Evolutionary conservation across 2,329 filamentous ascomycete genomes (phyloP).

Genomic region (Bipolaris sorokiniana): DNA sequence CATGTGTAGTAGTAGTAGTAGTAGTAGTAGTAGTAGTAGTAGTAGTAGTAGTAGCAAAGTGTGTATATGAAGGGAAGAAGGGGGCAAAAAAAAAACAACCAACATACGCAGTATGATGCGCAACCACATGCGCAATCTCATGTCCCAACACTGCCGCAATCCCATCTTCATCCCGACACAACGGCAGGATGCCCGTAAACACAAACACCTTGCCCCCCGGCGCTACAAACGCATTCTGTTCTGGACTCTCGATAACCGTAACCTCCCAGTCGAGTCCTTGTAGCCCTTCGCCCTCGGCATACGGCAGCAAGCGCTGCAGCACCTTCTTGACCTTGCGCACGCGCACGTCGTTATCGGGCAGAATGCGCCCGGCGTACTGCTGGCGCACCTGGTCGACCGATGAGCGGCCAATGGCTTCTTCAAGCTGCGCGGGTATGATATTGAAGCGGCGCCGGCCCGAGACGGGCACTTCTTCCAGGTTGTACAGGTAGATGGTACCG

Average conservation of each 20-base stretch:
- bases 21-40: too few species aligned
- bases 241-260: slow-evolving; percentile 72
- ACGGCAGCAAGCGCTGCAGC: slow-evolving; percentile 69
- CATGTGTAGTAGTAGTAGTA: too few species aligned
- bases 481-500: slow-evolving; percentile 67
- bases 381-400: slow-evolving; percentile 65
- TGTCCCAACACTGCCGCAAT: slow-evolving; percentile 78
- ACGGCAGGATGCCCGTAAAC: slow-evolving; percentile 72
- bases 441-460: slow-evolving; percentile 77
- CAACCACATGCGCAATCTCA: slow-evolving; percentile 75
- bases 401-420: slow-evolving; percentile 60
- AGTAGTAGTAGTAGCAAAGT: too few species aligned
- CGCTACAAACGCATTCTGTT: slow-evolving; percentile 77
- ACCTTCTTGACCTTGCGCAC: slow-evolving; percentile 65
- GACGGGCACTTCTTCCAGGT: slow-evolving; percentile 75
- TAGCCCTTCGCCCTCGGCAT: slow-evolving; percentile 58
- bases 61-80: neutral
- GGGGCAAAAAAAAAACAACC: neutral
- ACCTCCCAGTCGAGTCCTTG: slow-evolving; percentile 69
- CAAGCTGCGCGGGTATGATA: slow-evolving; percentile 62
- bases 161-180: slow-evolving; percentile 70
- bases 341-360: slow-evolving; percentile 66
- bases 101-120: slow-evolving; percentile 44
- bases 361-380: slow-evolving; percentile 60
- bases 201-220: slow-evolving; percentile 83